Evolutionary conservation across 2,329 filamentous ascomycete genomes (phyloP), one percentile per base, ranked within the genome.

Genomic region (Teratosphaeria nubilosa): DNA sequence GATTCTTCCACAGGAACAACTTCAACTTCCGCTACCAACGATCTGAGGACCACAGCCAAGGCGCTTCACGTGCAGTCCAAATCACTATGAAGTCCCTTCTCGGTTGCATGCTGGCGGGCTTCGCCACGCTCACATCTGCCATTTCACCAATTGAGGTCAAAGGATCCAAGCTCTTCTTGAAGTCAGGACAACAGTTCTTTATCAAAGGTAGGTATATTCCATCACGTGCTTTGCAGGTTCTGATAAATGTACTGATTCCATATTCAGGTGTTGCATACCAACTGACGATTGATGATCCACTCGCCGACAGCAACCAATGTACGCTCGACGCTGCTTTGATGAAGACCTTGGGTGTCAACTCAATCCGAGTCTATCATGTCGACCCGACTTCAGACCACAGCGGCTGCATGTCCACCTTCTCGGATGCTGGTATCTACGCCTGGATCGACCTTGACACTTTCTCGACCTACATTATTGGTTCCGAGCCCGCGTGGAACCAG

Each of bases 281-380:
- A 72, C 72, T 85, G 48, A 75, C 78, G n/a, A 76, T 80, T 45
- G 79, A 86, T 55, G 91, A 96, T 69, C 91, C 90, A 54, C 82
- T 95, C 62, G 75, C 88, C 65, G 82, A 94, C 70, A 80, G 82
- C 48, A 82, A 82, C 53, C 91, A 95, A 76, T 95, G 90, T 77
- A 73, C 80, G 66, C 83, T 84, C 64, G 91, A 96, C 75, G 86
- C 86, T 50, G 71, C 77, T 16, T 79, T 91, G 68, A 95, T 95
- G 88, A 81, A 88, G 72, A 83, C 85, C 20, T 78, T 96, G 56
- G 90, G 89, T 62, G 83, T 87, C 70, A 95, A 95, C 72, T 81
- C 87, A 31, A 90, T 95, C 68, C 88, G 91, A 58, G 87, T 94
- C 59, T 96, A 96, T 74, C 90, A 95, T 69, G 89, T 96, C 61